Percentiles rank a stretch among this genome's conserved stretches.
Evolutionary conservation across 2,329 filamentous ascomycete species (phyloP).

Genomic region (Microdochium trichocladiopsis): DNA sequence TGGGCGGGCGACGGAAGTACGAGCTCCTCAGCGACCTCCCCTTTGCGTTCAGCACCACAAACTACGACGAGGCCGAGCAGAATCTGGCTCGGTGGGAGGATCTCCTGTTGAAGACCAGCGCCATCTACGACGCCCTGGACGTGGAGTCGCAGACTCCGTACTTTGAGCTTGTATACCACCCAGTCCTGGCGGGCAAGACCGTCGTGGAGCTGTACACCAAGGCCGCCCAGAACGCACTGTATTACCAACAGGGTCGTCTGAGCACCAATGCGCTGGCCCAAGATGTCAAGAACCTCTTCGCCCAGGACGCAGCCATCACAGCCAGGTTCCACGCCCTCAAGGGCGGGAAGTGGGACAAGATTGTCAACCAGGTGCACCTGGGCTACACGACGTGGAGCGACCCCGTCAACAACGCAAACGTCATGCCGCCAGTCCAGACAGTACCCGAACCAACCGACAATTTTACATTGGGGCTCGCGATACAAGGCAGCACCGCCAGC

Average conservation of each 20-base stretch:
- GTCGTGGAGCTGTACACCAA: constrained; percentile 44
- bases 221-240: constrained; percentile 40
- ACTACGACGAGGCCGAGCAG: constrained; percentile 54
- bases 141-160: constrained; percentile 46
- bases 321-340: constrained; percentile 22
- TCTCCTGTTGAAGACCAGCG: constrained; percentile 45
- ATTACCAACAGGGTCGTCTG: constrained; percentile 42
- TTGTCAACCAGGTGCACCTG: constrained; percentile 43
- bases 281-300: constrained; percentile 43
- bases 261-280: constrained; percentile 44
- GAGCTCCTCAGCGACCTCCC: constrained; percentile 44
- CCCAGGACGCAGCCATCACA: constrained; percentile 50
- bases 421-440: constrained; percentile 17
- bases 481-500: background rate
- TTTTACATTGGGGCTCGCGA: constrained; percentile 21
- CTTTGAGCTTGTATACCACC: constrained; percentile 55
- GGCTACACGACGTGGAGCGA: constrained; percentile 40
- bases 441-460: constrained; percentile 21
- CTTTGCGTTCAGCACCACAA: constrained; percentile 47
- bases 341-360: constrained; percentile 55
- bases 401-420: constrained; percentile 32
- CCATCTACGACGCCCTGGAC: constrained; percentile 46
- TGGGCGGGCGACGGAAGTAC: constrained; percentile 47
- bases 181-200: constrained; percentile 47
- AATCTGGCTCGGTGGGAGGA: constrained; percentile 46